Evolutionary conservation across 352 stramenopile genomes (phyloP).

Genomic region (Globisporangium cederbergense): DNA sequence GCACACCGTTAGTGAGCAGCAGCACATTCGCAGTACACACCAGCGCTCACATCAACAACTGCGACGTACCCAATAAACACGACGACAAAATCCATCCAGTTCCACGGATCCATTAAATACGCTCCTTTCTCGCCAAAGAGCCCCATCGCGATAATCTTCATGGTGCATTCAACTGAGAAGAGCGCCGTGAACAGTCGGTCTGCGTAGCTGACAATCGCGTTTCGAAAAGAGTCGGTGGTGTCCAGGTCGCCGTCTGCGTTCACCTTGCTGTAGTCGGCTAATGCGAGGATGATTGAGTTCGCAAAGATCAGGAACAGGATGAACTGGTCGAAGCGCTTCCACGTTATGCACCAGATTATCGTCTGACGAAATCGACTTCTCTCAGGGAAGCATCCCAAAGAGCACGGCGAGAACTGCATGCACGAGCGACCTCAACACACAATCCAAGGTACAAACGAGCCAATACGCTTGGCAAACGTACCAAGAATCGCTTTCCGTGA

Average conservation of each 20-base stretch:
- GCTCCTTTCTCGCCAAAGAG: constrained; percentile 57
- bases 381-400: constrained; percentile 46
- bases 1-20: background rate
- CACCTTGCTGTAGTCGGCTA: constrained; percentile 74
- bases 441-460: background rate
- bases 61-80: constrained; percentile 71
- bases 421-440: background rate
- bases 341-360: constrained; percentile 68
- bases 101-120: constrained; percentile 89
- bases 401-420: constrained; percentile 54
- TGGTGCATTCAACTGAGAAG: constrained; percentile 85
- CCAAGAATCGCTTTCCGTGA: constrained; percentile 54
- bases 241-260: constrained; percentile 38
- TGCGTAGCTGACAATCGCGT: constrained; percentile 56
- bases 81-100: constrained; percentile 89
- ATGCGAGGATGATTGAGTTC: constrained; percentile 78
- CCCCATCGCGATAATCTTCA: constrained; percentile 90
- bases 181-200: constrained; percentile 56
- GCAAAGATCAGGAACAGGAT: constrained; percentile 82
- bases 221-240: constrained; percentile 34
- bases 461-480: constrained; percentile 8
- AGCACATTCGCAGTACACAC: background rate
- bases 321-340: constrained; percentile 76
- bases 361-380: constrained; percentile 46
- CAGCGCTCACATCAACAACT: background rate